Conservation (phyloP, 192 early-diverging fungal species). For the Gamsiella multidivaricata region DNA sequence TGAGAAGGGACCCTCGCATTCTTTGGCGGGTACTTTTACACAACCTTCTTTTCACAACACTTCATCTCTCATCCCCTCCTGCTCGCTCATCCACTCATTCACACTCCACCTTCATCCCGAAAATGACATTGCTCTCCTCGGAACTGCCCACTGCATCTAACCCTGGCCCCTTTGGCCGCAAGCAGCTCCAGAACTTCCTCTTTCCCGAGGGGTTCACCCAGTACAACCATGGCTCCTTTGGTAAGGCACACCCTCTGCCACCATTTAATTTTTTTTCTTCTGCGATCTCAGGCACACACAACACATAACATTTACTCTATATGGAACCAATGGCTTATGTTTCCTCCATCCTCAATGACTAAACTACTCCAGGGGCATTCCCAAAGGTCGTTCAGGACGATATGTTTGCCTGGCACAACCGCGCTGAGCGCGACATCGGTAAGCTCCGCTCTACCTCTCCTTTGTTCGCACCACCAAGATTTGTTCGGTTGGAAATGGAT, state of each 20-base stretch:
- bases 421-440: conserved; percentile 27
- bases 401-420: conserved; percentile 25
- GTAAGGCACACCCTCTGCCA: conserved; percentile 50
- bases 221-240: conserved; percentile 78
- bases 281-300: conserved; percentile 6
- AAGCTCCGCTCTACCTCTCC: background rate
- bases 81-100: background rate
- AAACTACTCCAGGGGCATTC: conserved; percentile 29
- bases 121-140: background rate
- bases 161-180: conserved; percentile 58
- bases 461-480: background rate
- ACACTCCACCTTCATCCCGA: background rate
- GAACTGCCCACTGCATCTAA: conserved; percentile 32
- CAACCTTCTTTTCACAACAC: too few relatives aligned
- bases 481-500: background rate
- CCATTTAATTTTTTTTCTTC: too few relatives aligned
- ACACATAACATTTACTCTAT: background rate
- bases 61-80: background rate
- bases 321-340: conserved; percentile 28
- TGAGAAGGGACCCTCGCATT: too few relatives aligned
- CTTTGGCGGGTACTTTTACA: too few relatives aligned
- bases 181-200: conserved; percentile 58
- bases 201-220: conserved; percentile 60
- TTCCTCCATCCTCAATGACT: background rate
- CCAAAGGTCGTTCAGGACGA: conserved; percentile 43